Base-by-base conservation (phyloP, 2,329 filamentous ascomycete species). In the Xylariaceae sp. region DNA sequence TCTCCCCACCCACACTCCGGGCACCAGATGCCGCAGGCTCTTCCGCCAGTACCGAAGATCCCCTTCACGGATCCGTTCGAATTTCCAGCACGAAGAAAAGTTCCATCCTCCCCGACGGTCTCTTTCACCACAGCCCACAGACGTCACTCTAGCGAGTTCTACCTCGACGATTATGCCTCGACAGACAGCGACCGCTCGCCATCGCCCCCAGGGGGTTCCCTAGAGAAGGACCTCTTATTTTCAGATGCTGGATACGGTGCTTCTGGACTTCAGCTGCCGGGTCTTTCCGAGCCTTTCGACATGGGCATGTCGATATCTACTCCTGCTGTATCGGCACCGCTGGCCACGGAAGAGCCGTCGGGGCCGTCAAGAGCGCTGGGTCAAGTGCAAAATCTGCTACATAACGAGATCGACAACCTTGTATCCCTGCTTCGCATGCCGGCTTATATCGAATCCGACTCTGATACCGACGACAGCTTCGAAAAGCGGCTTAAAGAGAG, bases 221-320 rank as follows among this genome's bases (percentile, higher is more conserved):
- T 51, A 27, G 56, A 57, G 32, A 51, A 48, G 34, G 53, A 57
- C 29, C 51, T 57, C 17, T 41, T 57, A 19, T 59, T 59, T 15
- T 37, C 41, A 9, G 45, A 49, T 18, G 38, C 48, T 15, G 51
- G 47, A 24, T 57, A 52, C 29, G 50, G 50, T 2, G 24, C 45
- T 4, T 38, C 43, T 26, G 52, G 51, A 8, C 40, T 40, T 17
- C 53, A 55, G 33, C 30, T 51, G 14, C 50, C 54, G 8, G 53
- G 53, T n/a, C 52, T 58, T 21, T 46, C 50, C 5, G 49, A 47
- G 1, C 15, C 50, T 5, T 53, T 54, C 31, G 52, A 53, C n/a
- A 23, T 36, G 3, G 31, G 33, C 8, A 6, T 34, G 8, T 19
- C 47, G 2, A 12, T 19, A 15, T 14, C 38, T 3, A 30, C 30